phyloP scores from a whole-genome alignment of 495 filamentous ascomycete species.

The Terfezia claveryi region DNA sequence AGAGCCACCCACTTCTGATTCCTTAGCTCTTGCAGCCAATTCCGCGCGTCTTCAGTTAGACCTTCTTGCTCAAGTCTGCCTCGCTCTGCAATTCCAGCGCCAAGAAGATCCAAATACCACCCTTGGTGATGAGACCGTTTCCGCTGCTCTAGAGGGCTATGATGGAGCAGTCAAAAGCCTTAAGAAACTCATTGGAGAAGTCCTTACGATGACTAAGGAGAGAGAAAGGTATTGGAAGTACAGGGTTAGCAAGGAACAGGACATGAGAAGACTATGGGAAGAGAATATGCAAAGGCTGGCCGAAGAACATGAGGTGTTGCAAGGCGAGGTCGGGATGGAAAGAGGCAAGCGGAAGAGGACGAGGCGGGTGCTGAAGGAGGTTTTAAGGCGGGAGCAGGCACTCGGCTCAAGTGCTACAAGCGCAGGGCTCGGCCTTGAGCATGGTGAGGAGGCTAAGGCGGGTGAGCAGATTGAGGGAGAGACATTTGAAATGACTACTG shows the following conservation, averaged over 20 bases:
- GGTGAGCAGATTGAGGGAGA: neutral
- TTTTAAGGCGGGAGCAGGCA: conserved; percentile 35
- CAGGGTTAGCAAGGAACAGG: conserved; percentile 66
- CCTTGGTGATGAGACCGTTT: conserved; percentile 50
- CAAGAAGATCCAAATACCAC: conserved; percentile 42
- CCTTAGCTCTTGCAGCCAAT: conserved; percentile 85
- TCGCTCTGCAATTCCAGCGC: conserved; percentile 55
- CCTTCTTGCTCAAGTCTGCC: conserved; percentile 59
- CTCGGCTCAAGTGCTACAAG: conserved; percentile 16
- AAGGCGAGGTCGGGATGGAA: conserved; percentile 68
- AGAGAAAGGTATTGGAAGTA: conserved; percentile 95
- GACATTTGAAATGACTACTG: conserved; percentile 6
- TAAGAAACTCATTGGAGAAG: conserved; percentile 64
- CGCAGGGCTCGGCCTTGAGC: conserved; percentile 3
- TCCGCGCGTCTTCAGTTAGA: conserved; percentile 85
- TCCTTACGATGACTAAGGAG: conserved; percentile 76
- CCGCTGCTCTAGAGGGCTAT: conserved; percentile 66
- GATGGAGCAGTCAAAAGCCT: conserved; percentile 74
- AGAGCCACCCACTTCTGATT: conserved; percentile 31
- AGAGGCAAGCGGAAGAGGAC: conserved; percentile 75
- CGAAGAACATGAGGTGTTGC: conserved; percentile 74
- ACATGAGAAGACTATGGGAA: conserved; percentile 87
- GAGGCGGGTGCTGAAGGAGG: conserved; percentile 74
- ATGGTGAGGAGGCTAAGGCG: neutral
- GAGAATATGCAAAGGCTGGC: conserved; percentile 93